These are phyloP conservation scores for Uncinocarpus reesii DNA, from an alignment of 2,329 filamentous ascomycete species.

Conservation along the genomic window DNA sequence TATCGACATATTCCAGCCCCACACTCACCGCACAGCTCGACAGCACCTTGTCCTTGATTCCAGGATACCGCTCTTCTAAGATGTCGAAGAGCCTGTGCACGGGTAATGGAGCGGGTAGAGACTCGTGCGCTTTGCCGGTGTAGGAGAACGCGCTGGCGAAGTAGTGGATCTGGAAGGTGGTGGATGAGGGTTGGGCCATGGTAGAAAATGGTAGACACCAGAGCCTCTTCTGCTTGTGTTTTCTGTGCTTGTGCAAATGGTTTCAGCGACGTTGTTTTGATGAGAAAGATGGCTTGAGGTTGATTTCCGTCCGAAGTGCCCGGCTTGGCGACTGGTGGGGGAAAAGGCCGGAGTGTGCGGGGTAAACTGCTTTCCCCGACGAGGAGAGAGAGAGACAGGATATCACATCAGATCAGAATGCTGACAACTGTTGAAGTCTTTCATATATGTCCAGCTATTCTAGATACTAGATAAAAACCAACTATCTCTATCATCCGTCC, in stretches of 20 bases:
- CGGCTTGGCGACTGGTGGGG: too few species aligned
- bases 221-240: conserved; percentile 1
- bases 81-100: conserved; percentile 29
- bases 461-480: background rate
- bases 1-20: conserved; percentile 37
- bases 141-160: conserved; percentile 37
- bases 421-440: too few species aligned
- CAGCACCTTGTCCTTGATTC: conserved; percentile 32
- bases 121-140: conserved; percentile 33
- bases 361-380: too few species aligned
- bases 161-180: conserved; percentile 36
- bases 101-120: conserved; percentile 34
- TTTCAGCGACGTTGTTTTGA: background rate
- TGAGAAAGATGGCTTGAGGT: too few species aligned
- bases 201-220: conserved; percentile 3
- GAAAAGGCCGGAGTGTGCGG: too few species aligned
- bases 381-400: too few species aligned
- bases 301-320: too few species aligned
- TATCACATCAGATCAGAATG: too few species aligned
- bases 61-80: conserved; percentile 35
- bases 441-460: too few species aligned
- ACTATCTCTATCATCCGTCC: background rate
- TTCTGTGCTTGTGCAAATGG: too few species aligned
- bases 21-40: conserved; percentile 35
- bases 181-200: background rate